Base-by-base conservation (phyloP, 2,329 filamentous ascomycete genomes). In the Clarireedia homoeocarpa region DNA sequence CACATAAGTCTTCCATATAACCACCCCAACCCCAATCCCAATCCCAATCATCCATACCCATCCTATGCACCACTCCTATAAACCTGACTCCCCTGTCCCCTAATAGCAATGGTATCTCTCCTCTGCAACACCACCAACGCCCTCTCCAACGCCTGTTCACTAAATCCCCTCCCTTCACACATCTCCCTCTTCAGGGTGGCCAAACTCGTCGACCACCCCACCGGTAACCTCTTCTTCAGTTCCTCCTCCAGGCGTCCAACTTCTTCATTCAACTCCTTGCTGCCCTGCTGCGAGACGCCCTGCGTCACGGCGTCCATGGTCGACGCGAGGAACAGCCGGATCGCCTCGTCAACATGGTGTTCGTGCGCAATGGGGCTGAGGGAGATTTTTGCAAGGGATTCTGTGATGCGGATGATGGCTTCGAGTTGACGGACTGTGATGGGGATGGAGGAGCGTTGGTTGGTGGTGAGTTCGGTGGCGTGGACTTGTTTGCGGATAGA, bases 291-390 rank as follows among this genome's bases (percentile, higher is more conserved):
- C 63, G 88, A 86, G 6, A 50, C 52, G 58, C 91, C 92, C 66
- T 95, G 90, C 58, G 89, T 92, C 56, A 97, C 91, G 6, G 94
- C 94, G 68, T 99, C 92, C 94, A 99, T 97, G 56, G 94, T 99
- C 3, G 86, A 91, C 62, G 91, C 94, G 30, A 99, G 77, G 84
- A 99, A 99, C 15, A 99, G 81, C 0, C 94, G 86, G 66, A 99
- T 99, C 2, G 94, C 94, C 74, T 99, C 94, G 67, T 99, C 92
- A 52, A 99, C 94, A 68, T 99, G 94, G 48, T 83, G 79, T 71
- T 96, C 92, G 0, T 88, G 91, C 2, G 92, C 94, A 44, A 96
- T 79, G 3, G 91, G 86, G 0, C 88, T 89, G 7, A 99, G 81
- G 0, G 87, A 85, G 45, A 99, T 77, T 71, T 99, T 99, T 56